Conservation (phyloP, 192 early-diverging fungal species). For the Anaeromyces robustus region DNA sequence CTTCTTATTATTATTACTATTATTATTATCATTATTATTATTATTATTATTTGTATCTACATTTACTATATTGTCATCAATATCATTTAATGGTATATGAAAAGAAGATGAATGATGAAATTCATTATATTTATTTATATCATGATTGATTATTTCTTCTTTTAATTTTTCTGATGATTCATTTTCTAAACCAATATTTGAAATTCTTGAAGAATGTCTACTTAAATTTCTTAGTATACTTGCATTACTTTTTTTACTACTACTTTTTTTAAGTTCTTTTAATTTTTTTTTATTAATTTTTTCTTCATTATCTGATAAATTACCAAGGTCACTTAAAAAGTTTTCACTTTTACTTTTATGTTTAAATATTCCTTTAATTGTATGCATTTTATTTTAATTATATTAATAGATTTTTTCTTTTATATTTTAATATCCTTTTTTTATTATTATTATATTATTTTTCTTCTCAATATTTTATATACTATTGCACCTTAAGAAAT, state of each 20-base stretch:
- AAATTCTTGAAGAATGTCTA: not conserved
- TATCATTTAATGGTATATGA: not conserved
- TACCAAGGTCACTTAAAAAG: not conserved
- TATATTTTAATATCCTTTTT: not conserved
- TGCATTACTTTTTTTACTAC: not conserved
- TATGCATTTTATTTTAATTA: not conserved
- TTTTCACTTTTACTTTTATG: not conserved
- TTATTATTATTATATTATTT: no score
- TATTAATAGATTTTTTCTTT: not conserved
- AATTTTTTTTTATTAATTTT: not conserved
- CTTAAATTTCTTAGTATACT: not conserved
- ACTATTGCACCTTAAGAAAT: no score
- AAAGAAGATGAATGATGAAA: not conserved
- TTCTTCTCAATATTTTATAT: no score
- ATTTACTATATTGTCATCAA: not conserved
- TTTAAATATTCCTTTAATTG: not conserved
- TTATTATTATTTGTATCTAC: no score
- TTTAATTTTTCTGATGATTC: not conserved
- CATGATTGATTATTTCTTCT: not conserved
- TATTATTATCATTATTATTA: no score
- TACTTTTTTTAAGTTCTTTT: not conserved
- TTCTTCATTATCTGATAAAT: not conserved
- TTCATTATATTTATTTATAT: not conserved
- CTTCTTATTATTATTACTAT: no score
- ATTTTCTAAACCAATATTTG: not conserved